Evolutionary conservation across 2,329 filamentous ascomycete species (phyloP).

Genomic region (Eutypella sp.): DNA sequence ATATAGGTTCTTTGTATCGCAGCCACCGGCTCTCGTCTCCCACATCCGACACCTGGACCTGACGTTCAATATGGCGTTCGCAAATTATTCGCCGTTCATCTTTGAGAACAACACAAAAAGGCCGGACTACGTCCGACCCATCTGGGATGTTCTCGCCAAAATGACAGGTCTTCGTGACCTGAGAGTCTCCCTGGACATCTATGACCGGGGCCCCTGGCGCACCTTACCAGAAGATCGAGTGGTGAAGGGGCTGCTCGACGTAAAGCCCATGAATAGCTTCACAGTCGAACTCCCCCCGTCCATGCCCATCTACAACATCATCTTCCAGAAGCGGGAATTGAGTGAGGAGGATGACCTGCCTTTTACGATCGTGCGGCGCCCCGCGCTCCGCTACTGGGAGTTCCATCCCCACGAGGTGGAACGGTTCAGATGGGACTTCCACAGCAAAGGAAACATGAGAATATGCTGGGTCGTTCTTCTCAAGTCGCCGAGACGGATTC

Average conservation of each 20-base stretch:
- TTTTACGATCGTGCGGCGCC: conserved; percentile 20
- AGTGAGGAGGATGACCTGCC: conserved; percentile 7
- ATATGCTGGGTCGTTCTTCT: conserved; percentile 20
- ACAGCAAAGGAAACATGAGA: conserved; percentile 11
- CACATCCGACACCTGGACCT: conserved; percentile 24
- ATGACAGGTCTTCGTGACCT: conserved; percentile 21
- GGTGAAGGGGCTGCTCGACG: conserved; percentile 10
- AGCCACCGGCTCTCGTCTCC: conserved; percentile 15
- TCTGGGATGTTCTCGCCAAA: conserved; percentile 9
- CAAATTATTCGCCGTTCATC: conserved; percentile 21
- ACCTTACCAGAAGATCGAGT: conserved; percentile 22
- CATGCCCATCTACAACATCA: conserved; percentile 18
- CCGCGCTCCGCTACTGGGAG: conserved; percentile 26
- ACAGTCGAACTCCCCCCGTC: conserved; percentile 23
- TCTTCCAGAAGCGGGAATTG: conserved; percentile 16
- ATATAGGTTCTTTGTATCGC: conserved; percentile 22
- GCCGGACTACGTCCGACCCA: conserved; percentile 10
- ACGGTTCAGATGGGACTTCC: conserved; percentile 22
- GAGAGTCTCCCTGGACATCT: conserved; percentile 25
- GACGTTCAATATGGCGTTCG: conserved; percentile 19
- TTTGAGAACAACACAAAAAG: not conserved
- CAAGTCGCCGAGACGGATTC: conserved; percentile 14
- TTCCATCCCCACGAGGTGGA: conserved; percentile 24
- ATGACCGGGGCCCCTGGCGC: conserved; percentile 25
- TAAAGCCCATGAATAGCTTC: conserved; percentile 17